Evolutionary conservation across 2,329 filamentous ascomycete genomes (phyloP).

Genomic region (Lasiodiplodia theobromae): DNA sequence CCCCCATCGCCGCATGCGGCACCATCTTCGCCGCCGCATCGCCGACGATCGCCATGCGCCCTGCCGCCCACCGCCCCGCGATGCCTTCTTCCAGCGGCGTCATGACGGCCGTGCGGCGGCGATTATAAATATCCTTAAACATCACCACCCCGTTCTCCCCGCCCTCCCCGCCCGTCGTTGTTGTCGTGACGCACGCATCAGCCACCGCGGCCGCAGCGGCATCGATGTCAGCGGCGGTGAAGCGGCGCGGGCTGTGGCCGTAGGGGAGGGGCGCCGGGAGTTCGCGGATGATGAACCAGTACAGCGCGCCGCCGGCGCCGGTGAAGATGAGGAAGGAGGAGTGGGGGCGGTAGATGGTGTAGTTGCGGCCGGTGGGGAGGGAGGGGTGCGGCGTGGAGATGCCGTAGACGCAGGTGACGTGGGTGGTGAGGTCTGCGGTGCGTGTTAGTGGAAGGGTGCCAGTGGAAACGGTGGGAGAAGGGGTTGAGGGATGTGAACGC

Average conservation of each 20-base stretch:
- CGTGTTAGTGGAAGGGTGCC: not conserved
- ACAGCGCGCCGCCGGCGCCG: slow-evolving; percentile 35
- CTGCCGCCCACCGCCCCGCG: slow-evolving; percentile 44
- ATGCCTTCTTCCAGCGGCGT: slow-evolving; percentile 48
- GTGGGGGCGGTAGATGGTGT: slow-evolving; percentile 28
- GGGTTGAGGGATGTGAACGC: no score
- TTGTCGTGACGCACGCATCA: slow-evolving; percentile 38
- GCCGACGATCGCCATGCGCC: slow-evolving; percentile 49
- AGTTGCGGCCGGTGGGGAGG: slow-evolving; percentile 19
- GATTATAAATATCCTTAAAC: slow-evolving; percentile 46
- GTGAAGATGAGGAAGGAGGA: slow-evolving; percentile 32
- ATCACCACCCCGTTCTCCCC: slow-evolving; percentile 30
- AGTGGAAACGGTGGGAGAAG: not conserved
- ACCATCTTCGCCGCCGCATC: slow-evolving; percentile 43
- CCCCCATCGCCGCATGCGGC: slow-evolving; percentile 35
- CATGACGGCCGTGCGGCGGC: slow-evolving; percentile 34
- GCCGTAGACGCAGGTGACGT: slow-evolving; percentile 24
- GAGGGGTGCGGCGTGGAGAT: not conserved
- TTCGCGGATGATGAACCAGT: slow-evolving; percentile 38
- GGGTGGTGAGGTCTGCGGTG: slow-evolving; percentile 20
- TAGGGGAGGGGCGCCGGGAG: slow-evolving; percentile 34
- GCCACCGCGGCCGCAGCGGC: slow-evolving; percentile 38
- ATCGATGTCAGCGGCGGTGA: slow-evolving; percentile 38
- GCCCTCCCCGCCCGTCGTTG: no score
- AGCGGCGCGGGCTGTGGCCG: not conserved